Evolutionary conservation across 805 yeast species (phyloP).

Genomic region (Saturnispora zaruensis): DNA sequence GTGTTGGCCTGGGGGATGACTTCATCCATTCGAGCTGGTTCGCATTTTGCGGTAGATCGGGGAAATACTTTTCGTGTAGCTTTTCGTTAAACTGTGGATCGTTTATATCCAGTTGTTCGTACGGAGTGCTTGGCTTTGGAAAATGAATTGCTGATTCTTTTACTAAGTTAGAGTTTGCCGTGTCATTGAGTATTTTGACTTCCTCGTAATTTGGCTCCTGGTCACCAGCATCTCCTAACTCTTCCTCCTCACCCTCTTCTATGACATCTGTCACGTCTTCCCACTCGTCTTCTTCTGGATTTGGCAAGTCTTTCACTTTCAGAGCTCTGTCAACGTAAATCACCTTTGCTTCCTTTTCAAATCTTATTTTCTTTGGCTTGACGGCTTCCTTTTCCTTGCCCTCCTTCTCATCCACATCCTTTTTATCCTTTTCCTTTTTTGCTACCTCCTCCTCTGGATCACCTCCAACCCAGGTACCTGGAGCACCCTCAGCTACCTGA

Average conservation of each 20-base stretch:
- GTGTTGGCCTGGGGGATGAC: constrained; percentile 38
- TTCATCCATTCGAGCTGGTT: constrained; percentile 90
- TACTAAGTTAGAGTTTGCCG: constrained; percentile 30
- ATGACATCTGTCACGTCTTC: constrained; percentile 43
- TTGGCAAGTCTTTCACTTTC: constrained; percentile 7
- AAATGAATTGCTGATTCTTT: constrained; percentile 48
- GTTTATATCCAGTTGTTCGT: constrained; percentile 41
- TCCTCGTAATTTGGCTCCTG: constrained; percentile 40
- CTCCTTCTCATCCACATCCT: constrained; percentile 1
- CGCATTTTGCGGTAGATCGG: constrained; percentile 79
- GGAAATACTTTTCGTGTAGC: constrained; percentile 77
- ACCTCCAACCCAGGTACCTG: constrained; percentile 30
- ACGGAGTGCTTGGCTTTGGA: constrained; percentile 39
- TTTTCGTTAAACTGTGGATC: constrained; percentile 75
- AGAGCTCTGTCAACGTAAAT: constrained; percentile 19
- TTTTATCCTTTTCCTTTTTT: constrained; percentile 12
- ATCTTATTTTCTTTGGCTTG: constrained; percentile 23
- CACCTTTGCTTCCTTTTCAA: constrained; percentile 27
- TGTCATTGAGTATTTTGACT: constrained; percentile 28
- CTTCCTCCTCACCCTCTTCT: constrained; percentile 26
- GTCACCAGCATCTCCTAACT: constrained; percentile 4
- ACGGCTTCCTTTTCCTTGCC: constrained; percentile 1
- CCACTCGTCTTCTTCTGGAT: constrained; percentile 32
- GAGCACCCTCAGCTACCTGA: constrained; percentile 25
- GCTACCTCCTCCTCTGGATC: constrained; percentile 25